Conservation (phyloP, 208 protist genomes). For the Crithidia bombi region DNA sequence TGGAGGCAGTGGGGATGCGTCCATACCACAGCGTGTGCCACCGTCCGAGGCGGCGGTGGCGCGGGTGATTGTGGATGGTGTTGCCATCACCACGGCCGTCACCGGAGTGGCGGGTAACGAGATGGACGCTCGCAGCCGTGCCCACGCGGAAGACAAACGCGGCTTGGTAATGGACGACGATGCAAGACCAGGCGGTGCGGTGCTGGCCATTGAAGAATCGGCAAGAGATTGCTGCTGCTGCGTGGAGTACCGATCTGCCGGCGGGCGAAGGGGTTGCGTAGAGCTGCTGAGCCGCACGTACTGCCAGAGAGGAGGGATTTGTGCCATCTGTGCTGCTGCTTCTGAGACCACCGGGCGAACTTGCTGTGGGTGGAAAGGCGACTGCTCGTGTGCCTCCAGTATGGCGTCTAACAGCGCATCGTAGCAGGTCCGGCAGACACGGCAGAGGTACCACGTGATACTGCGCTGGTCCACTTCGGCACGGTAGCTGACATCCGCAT, state of each 20-base stretch:
- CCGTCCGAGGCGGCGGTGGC: not conserved
- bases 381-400: conserved; percentile 28
- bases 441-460: conserved; percentile 35
- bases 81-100: not conserved
- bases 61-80: not conserved
- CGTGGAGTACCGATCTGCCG: not conserved
- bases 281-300: conserved; percentile 26
- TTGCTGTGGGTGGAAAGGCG: not conserved
- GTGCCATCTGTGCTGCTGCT: not conserved
- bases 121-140: conserved; percentile 2
- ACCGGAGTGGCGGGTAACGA: not conserved
- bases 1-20: not conserved
- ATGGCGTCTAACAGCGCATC: conserved; percentile 16
- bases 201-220: not conserved
- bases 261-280: not conserved
- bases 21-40: not conserved
- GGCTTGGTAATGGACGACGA: not conserved
- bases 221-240: not conserved
- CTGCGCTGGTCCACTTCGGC: conserved; percentile 11
- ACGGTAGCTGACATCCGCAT: conserved; percentile 21
- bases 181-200: not conserved
- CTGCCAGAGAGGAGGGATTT: conserved; percentile 11
- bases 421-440: conserved; percentile 30
- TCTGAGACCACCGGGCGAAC: not conserved
- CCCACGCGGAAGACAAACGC: conserved; percentile 13